These are phyloP conservation scores for Luffa acutangula DNA, from an alignment of 306 rosid genomes.

Conservation along the genomic window DNA sequence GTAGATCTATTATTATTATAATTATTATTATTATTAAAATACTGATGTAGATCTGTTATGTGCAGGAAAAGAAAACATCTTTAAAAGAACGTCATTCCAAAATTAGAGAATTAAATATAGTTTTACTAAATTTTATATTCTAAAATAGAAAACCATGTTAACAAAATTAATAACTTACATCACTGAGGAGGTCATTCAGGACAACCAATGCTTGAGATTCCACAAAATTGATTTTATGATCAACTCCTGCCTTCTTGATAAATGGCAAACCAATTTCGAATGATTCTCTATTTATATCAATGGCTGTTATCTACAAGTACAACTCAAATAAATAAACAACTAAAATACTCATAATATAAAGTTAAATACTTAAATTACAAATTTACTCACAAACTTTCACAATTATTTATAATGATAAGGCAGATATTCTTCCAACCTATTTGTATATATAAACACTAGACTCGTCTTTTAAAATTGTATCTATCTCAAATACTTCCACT, in stretches of 20 bases:
- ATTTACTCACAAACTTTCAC: too few species aligned
- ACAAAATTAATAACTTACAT: conserved; percentile 14
- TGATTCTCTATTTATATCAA: conserved; percentile 31
- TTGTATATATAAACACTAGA: too few species aligned
- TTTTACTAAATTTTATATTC: neutral
- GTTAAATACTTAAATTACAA: too few species aligned
- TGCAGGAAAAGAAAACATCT: too few species aligned
- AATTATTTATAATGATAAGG: too few species aligned
- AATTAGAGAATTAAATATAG: neutral
- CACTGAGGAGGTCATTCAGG: conserved; percentile 24
- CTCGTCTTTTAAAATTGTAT: too few species aligned
- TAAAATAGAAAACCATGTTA: neutral
- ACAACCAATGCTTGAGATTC: conserved; percentile 26
- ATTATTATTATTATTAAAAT: too few species aligned
- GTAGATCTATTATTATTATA: too few species aligned
- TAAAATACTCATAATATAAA: neutral
- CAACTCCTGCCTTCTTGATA: conserved; percentile 42
- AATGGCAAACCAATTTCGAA: conserved; percentile 41
- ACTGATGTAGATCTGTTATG: too few species aligned
- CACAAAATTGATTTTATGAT: conserved; percentile 41
- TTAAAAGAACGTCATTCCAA: neutral
- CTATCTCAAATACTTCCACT: too few species aligned
- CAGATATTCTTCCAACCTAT: too few species aligned
- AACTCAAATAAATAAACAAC: neutral
- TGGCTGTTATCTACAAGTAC: conserved; percentile 33